Evolutionary conservation across 2,329 filamentous ascomycete species (phyloP), one percentile per base, ranked within the genome.

Genomic region (Neofusicoccum umdonicola): DNA sequence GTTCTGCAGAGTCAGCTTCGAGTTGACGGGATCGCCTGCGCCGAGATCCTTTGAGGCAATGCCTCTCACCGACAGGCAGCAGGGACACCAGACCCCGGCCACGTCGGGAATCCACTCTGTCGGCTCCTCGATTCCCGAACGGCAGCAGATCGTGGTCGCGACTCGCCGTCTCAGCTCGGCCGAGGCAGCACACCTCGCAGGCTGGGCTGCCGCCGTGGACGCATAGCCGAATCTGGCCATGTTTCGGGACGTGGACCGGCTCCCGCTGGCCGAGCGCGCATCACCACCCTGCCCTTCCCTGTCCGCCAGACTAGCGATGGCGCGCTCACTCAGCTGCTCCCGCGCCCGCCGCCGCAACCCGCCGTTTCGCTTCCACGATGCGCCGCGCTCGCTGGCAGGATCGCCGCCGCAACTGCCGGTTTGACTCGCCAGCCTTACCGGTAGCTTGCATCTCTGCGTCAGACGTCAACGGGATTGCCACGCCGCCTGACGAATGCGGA

Each of bases 91-190:
- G 37, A 17, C 41, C 41, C n/a, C 41, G n/a, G 41, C 15, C 41
- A 13, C 15, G 12, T 47, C 56, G 56, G 56, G 41, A 35, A 37
- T 39, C 56, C 56, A 31, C 17, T 35, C 31, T 9, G 15, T 47
- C 56, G 56, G 56, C 56, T 60, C 56, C 56, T 35, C 56, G 41
- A 35, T 35, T 11, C 22, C 54, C 41, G 42, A 27, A 22, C 15
- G 42, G 37, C 41, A 12, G 47, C 15, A 60, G 39, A 58, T 35
- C 54, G 44, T 17, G 27, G 45, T 27, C 45, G 45, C 45, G 3
- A 27, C 19, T 48, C 52, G 52, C 52, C 52, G 52, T 58, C 42
- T 35, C n/a, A 35, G 56, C 56, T 60, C 56, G 56, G 56, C 56
- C 56, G 56, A 60, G 56, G 56, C 15, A 1, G 56, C 17, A 45